Conservation (phyloP, 1,284 basidiomycete genomes). For the Austropuccinia psidii region DNA sequence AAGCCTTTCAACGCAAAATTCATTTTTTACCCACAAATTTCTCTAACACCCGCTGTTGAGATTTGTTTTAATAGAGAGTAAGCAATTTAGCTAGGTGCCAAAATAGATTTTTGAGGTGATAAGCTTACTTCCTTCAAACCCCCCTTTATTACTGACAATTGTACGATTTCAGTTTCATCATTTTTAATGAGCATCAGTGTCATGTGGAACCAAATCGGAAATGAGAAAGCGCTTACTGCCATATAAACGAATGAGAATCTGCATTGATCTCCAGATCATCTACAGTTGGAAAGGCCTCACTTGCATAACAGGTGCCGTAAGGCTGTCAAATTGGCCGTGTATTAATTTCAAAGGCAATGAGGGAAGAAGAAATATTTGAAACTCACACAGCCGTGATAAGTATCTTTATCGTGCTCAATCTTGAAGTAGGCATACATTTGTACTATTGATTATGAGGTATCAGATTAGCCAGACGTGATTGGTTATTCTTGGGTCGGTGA, state of each 20-base stretch:
- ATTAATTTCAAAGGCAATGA: neutral
- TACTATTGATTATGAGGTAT: neutral
- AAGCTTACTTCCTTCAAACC: neutral
- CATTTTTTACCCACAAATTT: too few species aligned
- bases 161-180: too few species aligned
- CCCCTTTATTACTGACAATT: neutral
- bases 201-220: too few species aligned
- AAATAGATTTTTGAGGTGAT: too few species aligned
- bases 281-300: neutral
- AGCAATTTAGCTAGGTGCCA: too few species aligned
- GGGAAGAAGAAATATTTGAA: neutral
- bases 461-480: neutral
- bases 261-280: neutral
- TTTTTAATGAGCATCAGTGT: too few species aligned
- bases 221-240: slow-evolving; percentile 9
- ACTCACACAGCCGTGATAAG: slow-evolving; percentile 21
- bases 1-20: too few species aligned
- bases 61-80: too few species aligned
- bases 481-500: neutral
- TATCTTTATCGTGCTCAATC: neutral
- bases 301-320: neutral
- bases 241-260: neutral
- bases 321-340: neutral
- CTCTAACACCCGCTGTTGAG: too few species aligned
- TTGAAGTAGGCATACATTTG: slow-evolving; percentile 2